Conservation (phyloP, 129 eudicot genomes). For the Flaveria bidentis region DNA sequence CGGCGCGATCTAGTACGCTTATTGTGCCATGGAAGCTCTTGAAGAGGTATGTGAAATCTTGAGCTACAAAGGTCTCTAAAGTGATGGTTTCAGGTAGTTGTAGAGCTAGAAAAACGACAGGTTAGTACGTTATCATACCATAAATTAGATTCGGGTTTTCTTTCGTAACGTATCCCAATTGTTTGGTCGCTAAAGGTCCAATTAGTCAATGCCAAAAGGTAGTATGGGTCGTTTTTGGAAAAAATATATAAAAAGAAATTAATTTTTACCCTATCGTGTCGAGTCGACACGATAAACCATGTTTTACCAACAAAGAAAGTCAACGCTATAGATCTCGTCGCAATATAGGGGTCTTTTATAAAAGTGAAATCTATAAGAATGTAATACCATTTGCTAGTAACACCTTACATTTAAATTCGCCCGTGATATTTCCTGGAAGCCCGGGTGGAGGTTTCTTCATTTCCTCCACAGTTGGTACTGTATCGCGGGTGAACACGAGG, state of each 20-base stretch:
- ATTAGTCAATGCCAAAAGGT: too few relatives aligned
- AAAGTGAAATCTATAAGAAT: too few relatives aligned
- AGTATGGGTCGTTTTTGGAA: too few relatives aligned
- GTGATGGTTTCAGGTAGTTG: slow-evolving; percentile 11
- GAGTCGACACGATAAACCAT: too few relatives aligned
- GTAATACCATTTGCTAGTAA: too few relatives aligned
- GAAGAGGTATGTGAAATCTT: slow-evolving; percentile 41
- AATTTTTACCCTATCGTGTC: too few relatives aligned
- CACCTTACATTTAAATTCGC: background rate
- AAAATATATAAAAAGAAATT: too few relatives aligned
- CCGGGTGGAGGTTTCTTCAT: slow-evolving; percentile 40
- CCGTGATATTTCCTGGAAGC: slow-evolving; percentile 23
- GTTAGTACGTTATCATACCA: background rate
- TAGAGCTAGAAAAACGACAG: background rate
- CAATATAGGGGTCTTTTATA: too few relatives aligned
- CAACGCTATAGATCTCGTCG: too few relatives aligned
- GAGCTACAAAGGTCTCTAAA: slow-evolving; percentile 41
- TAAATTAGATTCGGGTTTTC: background rate
- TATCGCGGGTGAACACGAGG: slow-evolving; percentile 6
- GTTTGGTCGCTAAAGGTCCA: too few relatives aligned
- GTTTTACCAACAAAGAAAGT: too few relatives aligned
- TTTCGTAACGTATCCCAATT: too few relatives aligned
- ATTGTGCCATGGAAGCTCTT: slow-evolving; percentile 45
- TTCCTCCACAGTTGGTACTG: slow-evolving; percentile 36
- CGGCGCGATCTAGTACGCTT: slow-evolving; percentile 31